Evolutionary conservation across 2,329 filamentous ascomycete species (phyloP), one percentile per base, ranked within the genome.

Genomic region (Trichophyton equinum): DNA sequence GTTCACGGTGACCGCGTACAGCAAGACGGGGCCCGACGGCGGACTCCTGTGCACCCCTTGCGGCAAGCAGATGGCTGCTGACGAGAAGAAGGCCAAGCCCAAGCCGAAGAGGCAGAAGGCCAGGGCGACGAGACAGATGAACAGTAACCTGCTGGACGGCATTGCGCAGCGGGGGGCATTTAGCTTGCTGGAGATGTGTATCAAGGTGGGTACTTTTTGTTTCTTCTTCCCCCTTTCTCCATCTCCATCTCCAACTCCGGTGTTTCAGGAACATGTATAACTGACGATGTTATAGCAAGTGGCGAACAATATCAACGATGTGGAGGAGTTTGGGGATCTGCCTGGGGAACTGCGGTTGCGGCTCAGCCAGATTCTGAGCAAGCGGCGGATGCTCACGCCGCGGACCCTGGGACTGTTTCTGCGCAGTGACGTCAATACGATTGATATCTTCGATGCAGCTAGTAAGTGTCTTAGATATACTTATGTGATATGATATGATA

Each of bases 1-100:
- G 42, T 97, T 97, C 70, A 96, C 90, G 0, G 91, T 97, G 51
- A 96, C 92, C 0, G 82, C 89, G 0, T 96, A 96, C 75, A 91
- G 87, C 64, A 87, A 90, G 65, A 82, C 85, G 30, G 90, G 88
- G 0, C 87, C 89, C 0, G 80, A 87, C n/a, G 91, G 91, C 3
- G 90, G 90, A 15, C 78, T 97, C n/a, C 78, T 96, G 1, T 97
- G 92, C 70, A 80, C 81, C 2, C 84, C 88, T 22, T 97, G 92
- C 69, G 87, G 89, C 22, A 91, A 87, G 68, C 83, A 89, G 64
- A 73, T 88, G 58, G 82, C 82, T 46, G 86, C 88, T 64, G 83
- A 86, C 25, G 79, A 83, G 61, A 86, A 87, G 61, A 76, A 74
- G 60, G 64, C 67, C 57, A 81, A 80, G 65, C 78, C 80, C 65